Evolutionary conservation across 2,329 filamentous ascomycete genomes (phyloP).

Genomic region (Allantophomopsis cytisporea): DNA sequence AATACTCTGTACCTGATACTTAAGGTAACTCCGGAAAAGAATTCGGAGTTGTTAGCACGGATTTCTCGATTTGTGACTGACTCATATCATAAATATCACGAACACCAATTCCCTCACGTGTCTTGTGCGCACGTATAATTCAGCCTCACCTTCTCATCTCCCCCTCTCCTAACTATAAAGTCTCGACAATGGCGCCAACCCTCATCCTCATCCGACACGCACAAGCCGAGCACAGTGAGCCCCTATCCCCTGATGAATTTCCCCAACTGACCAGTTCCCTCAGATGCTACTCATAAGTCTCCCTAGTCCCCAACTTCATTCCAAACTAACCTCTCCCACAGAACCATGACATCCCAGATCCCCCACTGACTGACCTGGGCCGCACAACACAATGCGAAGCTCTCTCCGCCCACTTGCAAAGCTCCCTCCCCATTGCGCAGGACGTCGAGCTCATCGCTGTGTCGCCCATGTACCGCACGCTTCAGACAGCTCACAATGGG

Average conservation of each 20-base stretch:
- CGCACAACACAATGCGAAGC: conserved; percentile 10
- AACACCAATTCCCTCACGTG: too few relatives aligned
- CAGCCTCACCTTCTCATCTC: conserved; percentile 29
- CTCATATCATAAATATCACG: too few relatives aligned
- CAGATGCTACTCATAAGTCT: conserved; percentile 18
- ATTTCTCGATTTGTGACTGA: too few relatives aligned
- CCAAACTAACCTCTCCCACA: conserved; percentile 8
- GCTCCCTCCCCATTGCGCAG: conserved; percentile 14
- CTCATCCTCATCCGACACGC: conserved; percentile 27
- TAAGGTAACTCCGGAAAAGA: too few relatives aligned
- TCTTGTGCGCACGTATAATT: conserved; percentile 9
- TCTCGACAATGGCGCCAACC: conserved; percentile 20
- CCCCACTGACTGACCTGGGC: conserved; percentile 10
- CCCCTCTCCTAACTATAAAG: neutral
- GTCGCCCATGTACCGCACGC: conserved; percentile 16
- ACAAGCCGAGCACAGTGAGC: conserved; percentile 25
- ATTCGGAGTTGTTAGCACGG: too few relatives aligned
- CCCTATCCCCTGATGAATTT: neutral
- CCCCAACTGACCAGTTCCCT: conserved; percentile 3
- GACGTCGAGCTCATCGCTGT: conserved; percentile 18
- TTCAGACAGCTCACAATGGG: conserved; percentile 15
- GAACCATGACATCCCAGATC: conserved; percentile 10
- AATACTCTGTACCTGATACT: too few relatives aligned
- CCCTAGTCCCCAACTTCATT: conserved; percentile 3
- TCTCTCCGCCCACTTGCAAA: conserved; percentile 11